phyloP scores from a whole-genome alignment of 371 early-diverging fungal genomes.

The Rhizopus arrhizus region DNA sequence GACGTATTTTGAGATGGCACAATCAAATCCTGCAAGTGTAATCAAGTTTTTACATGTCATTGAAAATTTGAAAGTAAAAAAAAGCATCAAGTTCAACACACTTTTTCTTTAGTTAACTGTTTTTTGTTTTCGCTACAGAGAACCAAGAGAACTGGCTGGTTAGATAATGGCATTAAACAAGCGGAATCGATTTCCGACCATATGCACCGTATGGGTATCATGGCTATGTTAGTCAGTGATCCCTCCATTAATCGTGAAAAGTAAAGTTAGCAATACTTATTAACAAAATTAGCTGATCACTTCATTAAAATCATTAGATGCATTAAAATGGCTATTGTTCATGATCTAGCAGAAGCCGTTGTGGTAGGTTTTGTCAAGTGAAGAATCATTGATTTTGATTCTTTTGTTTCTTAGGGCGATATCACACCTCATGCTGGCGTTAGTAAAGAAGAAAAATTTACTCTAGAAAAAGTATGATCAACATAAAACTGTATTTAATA shows the following conservation, averaged over 20 bases:
- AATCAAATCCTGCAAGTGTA: conserved; percentile 45
- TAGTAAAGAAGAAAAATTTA: conserved; percentile 76
- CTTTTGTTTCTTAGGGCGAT: conserved; percentile 66
- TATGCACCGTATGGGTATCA: conserved; percentile 91
- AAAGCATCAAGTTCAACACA: background rate
- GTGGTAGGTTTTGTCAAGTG: conserved; percentile 53
- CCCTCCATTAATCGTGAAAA: conserved; percentile 55
- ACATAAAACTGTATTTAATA: no score
- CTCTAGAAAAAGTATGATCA: conserved; percentile 62
- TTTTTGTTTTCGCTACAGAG: conserved; percentile 42
- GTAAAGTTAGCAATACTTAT: conserved; percentile 22
- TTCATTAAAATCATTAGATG: conserved; percentile 46
- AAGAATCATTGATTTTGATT: background rate
- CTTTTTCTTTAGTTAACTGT: background rate
- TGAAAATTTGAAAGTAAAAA: conserved; percentile 67
- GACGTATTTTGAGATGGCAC: conserved; percentile 2
- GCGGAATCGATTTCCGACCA: conserved; percentile 92
- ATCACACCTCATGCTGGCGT: conserved; percentile 87
- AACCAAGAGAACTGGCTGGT: conserved; percentile 93
- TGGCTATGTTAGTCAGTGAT: conserved; percentile 83
- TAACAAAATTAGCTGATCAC: conserved; percentile 5
- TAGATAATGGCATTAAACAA: conserved; percentile 65
- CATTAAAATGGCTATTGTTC: conserved; percentile 89
- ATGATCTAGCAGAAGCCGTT: conserved; percentile 89
- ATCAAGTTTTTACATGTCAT: conserved; percentile 65